These are phyloP conservation scores for Cucumis sativus DNA, from an alignment of 306 rosid species.

Conservation along the genomic window DNA sequence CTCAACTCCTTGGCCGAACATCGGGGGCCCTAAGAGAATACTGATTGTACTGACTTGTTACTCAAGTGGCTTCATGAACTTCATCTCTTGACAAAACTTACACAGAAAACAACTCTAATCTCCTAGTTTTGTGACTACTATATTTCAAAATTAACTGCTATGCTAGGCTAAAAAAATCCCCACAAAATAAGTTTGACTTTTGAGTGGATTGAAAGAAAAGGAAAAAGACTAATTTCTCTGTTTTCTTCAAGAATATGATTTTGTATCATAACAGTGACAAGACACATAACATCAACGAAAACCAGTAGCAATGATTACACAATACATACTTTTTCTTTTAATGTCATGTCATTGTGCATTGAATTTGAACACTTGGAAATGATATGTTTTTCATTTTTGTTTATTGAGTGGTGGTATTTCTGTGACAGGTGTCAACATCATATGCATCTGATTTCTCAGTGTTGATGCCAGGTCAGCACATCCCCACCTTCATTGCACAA, in stretches of 20 bases:
- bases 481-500: slow-evolving; percentile 72
- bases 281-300: not conserved
- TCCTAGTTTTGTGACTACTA: not conserved
- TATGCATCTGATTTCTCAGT: slow-evolving; percentile 62
- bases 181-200: not conserved
- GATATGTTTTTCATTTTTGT: not conserved
- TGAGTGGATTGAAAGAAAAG: not conserved
- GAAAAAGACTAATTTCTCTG: not conserved
- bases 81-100: not conserved
- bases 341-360: not conserved
- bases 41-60: not conserved
- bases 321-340: not conserved
- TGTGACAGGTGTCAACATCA: slow-evolving; percentile 35
- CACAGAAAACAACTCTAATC: not conserved
- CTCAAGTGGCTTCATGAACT: not conserved
- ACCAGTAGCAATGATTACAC: not conserved
- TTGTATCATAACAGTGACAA: not conserved
- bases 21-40: too few relatives aligned
- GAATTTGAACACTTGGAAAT: not conserved
- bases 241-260: not conserved
- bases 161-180: not conserved
- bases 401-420: not conserved
- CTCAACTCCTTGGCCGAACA: too few relatives aligned
- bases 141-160: not conserved
- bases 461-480: slow-evolving; percentile 84